Conservation (phyloP, 73 alveolate species). For the Blepharisma japonicum region DNA sequence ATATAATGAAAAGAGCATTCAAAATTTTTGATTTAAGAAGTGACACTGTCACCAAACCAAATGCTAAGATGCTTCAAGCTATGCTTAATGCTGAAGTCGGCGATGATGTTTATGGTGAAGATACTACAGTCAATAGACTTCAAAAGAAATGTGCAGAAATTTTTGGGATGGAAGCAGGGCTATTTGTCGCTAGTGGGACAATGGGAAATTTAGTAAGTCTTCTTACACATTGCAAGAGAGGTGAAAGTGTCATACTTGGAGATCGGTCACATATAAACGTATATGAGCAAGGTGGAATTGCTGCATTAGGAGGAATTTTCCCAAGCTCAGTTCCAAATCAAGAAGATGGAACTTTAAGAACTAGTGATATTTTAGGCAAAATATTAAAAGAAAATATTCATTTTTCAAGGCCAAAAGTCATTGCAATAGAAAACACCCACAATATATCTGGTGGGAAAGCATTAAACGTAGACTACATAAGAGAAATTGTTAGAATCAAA, state of each 20-base stretch:
- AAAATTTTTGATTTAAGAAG: slow-evolving; percentile 55
- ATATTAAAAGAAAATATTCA: slow-evolving; percentile 41
- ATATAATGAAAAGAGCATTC: neutral
- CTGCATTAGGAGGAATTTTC: slow-evolving; percentile 45
- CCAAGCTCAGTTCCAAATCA: slow-evolving; percentile 38
- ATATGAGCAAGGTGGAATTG: slow-evolving; percentile 57
- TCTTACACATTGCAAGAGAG: slow-evolving; percentile 31
- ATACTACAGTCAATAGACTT: slow-evolving; percentile 51
- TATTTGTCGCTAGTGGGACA: slow-evolving; percentile 60
- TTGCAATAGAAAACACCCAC: slow-evolving; percentile 51
- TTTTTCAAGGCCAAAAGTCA: slow-evolving; percentile 35
- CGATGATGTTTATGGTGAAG: slow-evolving; percentile 66
- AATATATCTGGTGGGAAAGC: slow-evolving; percentile 50
- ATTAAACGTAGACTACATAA: slow-evolving; percentile 32
- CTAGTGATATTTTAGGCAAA: slow-evolving; percentile 29
- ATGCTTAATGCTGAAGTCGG: slow-evolving; percentile 61
- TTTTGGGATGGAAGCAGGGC: slow-evolving; percentile 64
- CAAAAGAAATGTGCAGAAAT: slow-evolving; percentile 46
- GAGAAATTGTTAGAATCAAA: slow-evolving; percentile 37
- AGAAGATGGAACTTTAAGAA: slow-evolving; percentile 45
- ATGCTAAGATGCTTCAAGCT: slow-evolving; percentile 53
- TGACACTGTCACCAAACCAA: slow-evolving; percentile 68
- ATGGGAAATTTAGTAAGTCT: slow-evolving; percentile 45
- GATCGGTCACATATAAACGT: slow-evolving; percentile 40
- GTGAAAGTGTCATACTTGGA: slow-evolving; percentile 53